Percentiles rank a stretch among this genome's conserved stretches.
These are phyloP conservation scores for Aspergillus taichungensis DNA, from an alignment of 495 filamentous ascomycete genomes.

Conservation along the genomic window DNA sequence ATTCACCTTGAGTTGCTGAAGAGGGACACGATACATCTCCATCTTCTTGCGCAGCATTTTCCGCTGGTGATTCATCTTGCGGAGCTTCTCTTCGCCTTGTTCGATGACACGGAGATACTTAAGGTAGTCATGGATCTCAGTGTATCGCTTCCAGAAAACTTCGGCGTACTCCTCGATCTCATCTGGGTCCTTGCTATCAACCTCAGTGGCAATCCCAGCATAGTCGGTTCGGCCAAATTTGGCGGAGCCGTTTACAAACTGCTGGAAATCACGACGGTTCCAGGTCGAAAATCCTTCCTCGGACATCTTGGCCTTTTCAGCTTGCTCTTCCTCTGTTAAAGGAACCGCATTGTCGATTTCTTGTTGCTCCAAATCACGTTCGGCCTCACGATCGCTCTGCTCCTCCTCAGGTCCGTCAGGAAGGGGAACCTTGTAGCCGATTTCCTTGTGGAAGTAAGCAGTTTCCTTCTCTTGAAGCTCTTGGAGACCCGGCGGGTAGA, in stretches of 20 bases:
- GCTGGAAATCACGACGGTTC: conserved; percentile 96
- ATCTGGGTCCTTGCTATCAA: conserved; percentile 78
- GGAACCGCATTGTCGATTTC: conserved; percentile 88
- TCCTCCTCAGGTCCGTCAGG: conserved; percentile 78
- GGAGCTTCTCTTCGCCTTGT: conserved; percentile 79
- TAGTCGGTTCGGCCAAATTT: conserved; percentile 85
- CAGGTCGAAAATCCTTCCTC: conserved; percentile 84
- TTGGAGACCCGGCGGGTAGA: conserved; percentile 73
- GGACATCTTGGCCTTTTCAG: conserved; percentile 69
- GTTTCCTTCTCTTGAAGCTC: conserved; percentile 95
- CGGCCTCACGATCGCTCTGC: conserved; percentile 73
- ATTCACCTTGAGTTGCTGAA: conserved; percentile 97
- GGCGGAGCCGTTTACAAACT: conserved; percentile 90
- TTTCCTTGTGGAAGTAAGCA: conserved; percentile 90
- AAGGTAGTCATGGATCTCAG: conserved; percentile 74
- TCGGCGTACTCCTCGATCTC: conserved; percentile 86
- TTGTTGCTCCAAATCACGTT: conserved; percentile 78
- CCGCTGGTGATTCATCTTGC: conserved; percentile 83
- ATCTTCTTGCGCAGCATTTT: conserved; percentile 95
- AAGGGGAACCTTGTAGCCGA: conserved; percentile 83
- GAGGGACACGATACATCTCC: conserved; percentile 86
- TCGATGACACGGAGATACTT: conserved; percentile 86
- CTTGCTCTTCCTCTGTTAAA: conserved; percentile 81
- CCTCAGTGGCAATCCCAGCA: conserved; percentile 74
- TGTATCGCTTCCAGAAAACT: conserved; percentile 90